These are phyloP conservation scores for Brassica nigra DNA, from an alignment of 345 rosid genomes.

Conservation along the genomic window DNA sequence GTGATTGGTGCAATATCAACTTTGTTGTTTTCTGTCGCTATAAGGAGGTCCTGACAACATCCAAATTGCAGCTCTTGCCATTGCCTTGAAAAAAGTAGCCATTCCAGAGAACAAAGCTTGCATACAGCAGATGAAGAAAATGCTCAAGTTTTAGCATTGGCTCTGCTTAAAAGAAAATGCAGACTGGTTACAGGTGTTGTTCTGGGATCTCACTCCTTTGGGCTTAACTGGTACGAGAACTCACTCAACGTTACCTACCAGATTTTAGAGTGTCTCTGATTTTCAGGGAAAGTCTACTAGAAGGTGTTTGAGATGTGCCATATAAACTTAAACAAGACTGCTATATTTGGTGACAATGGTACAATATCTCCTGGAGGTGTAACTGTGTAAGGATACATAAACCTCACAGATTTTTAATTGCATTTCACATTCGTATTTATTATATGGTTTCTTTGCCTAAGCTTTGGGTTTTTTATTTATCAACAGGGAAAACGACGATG, in stretches of 20 bases:
- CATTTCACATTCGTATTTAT: not conserved
- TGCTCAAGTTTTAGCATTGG: conserved; percentile 80
- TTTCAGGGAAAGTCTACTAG: conserved; percentile 68
- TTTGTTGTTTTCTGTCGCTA: conserved; percentile 76
- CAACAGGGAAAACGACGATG: conserved; percentile 90
- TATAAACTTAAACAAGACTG: conserved; percentile 83
- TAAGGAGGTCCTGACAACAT: conserved; percentile 98
- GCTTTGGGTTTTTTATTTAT: not conserved
- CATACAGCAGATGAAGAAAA: conserved; percentile 93
- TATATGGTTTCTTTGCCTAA: conserved; percentile 18
- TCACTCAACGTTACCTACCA: not conserved
- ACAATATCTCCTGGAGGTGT: conserved; percentile 68
- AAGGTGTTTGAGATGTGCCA: too few species aligned
- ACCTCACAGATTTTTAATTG: conserved; percentile 22
- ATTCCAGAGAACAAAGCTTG: conserved; percentile 77
- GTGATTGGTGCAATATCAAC: conserved; percentile 47
- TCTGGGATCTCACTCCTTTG: conserved; percentile 6
- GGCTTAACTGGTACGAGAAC: conserved; percentile 74
- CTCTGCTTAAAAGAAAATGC: conserved; percentile 75
- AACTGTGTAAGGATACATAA: conserved; percentile 78
- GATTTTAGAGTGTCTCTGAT: not conserved
- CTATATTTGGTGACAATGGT: conserved; percentile 79
- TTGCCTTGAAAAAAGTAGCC: conserved; percentile 89
- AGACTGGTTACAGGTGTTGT: conserved; percentile 86
- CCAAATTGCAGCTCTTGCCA: conserved; percentile 95